Conservation (phyloP, 164 flowering plant species). For the Tetrastigma voinierianum region DNA sequence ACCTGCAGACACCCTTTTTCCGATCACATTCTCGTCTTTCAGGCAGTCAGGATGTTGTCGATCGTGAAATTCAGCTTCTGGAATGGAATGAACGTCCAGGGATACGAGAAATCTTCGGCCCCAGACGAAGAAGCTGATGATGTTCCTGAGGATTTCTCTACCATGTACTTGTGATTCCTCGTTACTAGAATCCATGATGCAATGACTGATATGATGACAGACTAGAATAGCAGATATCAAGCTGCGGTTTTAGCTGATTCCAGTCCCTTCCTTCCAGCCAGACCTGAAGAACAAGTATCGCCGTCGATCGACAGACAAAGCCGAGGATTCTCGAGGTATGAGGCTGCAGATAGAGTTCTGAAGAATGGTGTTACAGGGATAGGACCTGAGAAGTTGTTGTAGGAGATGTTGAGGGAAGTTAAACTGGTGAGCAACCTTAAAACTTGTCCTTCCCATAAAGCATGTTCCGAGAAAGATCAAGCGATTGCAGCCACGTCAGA, state of each 20-base stretch:
- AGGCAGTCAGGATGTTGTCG: conserved; percentile 78
- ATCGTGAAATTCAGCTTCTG: conserved; percentile 71
- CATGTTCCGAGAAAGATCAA: conserved; percentile 79
- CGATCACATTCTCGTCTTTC: conserved; percentile 79
- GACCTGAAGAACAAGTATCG: conserved; percentile 62
- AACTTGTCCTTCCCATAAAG: conserved; percentile 60
- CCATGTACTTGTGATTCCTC: conserved; percentile 45
- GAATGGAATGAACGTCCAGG: conserved; percentile 98
- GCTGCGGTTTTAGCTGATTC: conserved; percentile 66
- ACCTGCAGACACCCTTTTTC: conserved; percentile 93
- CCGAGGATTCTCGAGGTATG: conserved; percentile 56
- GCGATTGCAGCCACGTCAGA: conserved; percentile 82
- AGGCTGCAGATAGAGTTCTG: conserved; percentile 55
- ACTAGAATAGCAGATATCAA: conserved; percentile 56
- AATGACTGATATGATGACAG: conserved; percentile 45
- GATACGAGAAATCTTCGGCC: conserved; percentile 79
- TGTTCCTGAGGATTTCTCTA: conserved; percentile 42
- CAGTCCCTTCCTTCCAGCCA: conserved; percentile 37
- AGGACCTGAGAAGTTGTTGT: conserved; percentile 90
- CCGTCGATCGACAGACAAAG: conserved; percentile 81
- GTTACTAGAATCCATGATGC: conserved; percentile 63
- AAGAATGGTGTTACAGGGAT: conserved; percentile 86
- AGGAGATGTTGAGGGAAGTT: conserved; percentile 77
- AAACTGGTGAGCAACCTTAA: conserved; percentile 74
- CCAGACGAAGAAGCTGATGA: conserved; percentile 36